Evolutionary conservation across 805 yeast species (phyloP).

Genomic region (Kregervanrija fluxuum): DNA sequence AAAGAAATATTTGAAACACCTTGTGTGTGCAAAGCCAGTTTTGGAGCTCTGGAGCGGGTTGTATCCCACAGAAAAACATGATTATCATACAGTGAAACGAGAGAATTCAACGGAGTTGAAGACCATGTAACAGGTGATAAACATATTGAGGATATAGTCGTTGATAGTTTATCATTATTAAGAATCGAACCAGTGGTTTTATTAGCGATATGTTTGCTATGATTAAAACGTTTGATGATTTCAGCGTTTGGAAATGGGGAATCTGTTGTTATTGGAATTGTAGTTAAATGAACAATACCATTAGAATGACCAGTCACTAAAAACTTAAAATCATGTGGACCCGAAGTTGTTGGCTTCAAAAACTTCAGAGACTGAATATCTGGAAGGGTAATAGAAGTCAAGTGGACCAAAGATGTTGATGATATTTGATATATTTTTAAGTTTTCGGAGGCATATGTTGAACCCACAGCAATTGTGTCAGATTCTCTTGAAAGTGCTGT

Average conservation of each 20-base stretch:
- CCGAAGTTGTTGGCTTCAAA: constrained; percentile 24
- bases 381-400: constrained; percentile 52
- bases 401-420: constrained; percentile 41
- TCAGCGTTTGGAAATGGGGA: constrained; percentile 48
- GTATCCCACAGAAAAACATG: constrained; percentile 75
- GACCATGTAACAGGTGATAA: constrained; percentile 36
- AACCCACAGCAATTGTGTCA: constrained; percentile 42
- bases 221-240: constrained; percentile 73
- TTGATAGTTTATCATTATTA: constrained; percentile 9
- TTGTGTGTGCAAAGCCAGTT: constrained; percentile 41
- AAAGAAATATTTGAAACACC: constrained; percentile 49
- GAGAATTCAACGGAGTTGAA: constrained; percentile 34
- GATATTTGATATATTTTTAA: constrained; percentile 41
- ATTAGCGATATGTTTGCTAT: constrained; percentile 49
- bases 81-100: constrained; percentile 60
- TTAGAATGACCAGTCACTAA: constrained; percentile 69
- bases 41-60: constrained; percentile 50
- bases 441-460: constrained; percentile 39
- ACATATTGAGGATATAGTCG: constrained; percentile 29
- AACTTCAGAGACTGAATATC: constrained; percentile 47
- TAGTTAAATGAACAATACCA: constrained; percentile 67
- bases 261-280: constrained; percentile 45
- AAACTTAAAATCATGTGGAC: constrained; percentile 29
- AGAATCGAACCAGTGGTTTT: constrained; percentile 7
- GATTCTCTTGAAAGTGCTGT: constrained; percentile 35